Evolutionary conservation across 2,329 filamentous ascomycete species (phyloP).

Genomic region (Colletotrichum sp.): DNA sequence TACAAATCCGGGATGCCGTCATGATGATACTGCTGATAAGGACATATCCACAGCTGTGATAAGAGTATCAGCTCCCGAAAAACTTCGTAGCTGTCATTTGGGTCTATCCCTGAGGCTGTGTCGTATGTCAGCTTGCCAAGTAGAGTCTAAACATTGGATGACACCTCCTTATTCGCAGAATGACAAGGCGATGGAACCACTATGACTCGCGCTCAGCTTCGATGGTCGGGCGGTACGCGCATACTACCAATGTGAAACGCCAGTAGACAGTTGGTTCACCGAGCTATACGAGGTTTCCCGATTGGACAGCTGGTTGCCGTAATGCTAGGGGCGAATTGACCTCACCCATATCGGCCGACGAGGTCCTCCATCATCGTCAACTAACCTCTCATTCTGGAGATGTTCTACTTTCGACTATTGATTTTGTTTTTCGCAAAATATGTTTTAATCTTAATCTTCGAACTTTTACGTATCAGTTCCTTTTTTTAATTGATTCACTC

Average conservation of each 20-base stretch:
- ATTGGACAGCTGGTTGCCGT: neutral
- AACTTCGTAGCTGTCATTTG: neutral
- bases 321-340: neutral
- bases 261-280: neutral
- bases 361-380: neutral
- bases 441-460: rapidly evolving
- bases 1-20: neutral
- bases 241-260: neutral
- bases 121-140: neutral
- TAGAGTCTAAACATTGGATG: neutral
- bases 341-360: neutral
- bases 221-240: neutral
- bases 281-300: neutral
- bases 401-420: neutral
- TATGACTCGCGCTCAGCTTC: neutral
- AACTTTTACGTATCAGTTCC: rapidly evolving
- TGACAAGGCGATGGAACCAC: neutral
- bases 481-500: too few relatives aligned
- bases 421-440: neutral
- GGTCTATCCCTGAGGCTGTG: neutral
- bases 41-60: neutral
- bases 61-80: neutral
- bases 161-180: neutral
- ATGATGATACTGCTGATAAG: neutral
- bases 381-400: neutral